Evolutionary conservation across 192 early-diverging fungal genomes (phyloP), one percentile per base, ranked within the genome.

Genomic region (Phycomyces blakesleeanus): DNA sequence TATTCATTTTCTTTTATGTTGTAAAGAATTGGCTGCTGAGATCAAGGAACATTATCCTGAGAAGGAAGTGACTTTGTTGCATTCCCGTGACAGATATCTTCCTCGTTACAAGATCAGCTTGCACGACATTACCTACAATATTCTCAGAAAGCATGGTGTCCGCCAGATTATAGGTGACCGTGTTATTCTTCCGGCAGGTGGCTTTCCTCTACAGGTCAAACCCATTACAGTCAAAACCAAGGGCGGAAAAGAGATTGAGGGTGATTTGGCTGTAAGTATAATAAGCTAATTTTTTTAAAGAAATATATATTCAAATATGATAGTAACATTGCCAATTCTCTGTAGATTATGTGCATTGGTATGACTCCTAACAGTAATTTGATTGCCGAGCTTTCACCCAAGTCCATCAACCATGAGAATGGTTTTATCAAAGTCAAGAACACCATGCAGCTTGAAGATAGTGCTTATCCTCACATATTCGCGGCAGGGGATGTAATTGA

Each of bases 281-380:
- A 21, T 41, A 41, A 20, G 27, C 37, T 34, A 37, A 41, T 42
- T 44, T 26, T 18, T n/a, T n/a, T n/a, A n/a, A n/a, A n/a, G n/a
- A n/a, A n/a, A n/a, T n/a, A n/a, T n/a, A n/a, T n/a, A n/a, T n/a
- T n/a, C n/a, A n/a, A n/a, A n/a, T n/a, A 21, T 42, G n/a, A 40
- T 49, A 22, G 11, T 55, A 18, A 34, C 44, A 22, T 34, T 27
- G 61, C 3, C 20, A 63, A 29, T 54, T 57, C 4, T 55, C 27
- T 81, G 7, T 79, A 92, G 82, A 83, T 93, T 61, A 75, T 89
- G 3, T 85, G 84, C 68, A 90, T 84, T 51, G 91, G 91, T 24
- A 87, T 88, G 68, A 80, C 73, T 25, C 86, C 85, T 62, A 89
- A 93, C 63, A 86, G 83, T 11, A 82, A 66, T 51, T 59, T 87